These are phyloP conservation scores for Fusarium metavorans DNA, from an alignment of 2,329 filamentous ascomycete genomes.

Conservation along the genomic window DNA sequence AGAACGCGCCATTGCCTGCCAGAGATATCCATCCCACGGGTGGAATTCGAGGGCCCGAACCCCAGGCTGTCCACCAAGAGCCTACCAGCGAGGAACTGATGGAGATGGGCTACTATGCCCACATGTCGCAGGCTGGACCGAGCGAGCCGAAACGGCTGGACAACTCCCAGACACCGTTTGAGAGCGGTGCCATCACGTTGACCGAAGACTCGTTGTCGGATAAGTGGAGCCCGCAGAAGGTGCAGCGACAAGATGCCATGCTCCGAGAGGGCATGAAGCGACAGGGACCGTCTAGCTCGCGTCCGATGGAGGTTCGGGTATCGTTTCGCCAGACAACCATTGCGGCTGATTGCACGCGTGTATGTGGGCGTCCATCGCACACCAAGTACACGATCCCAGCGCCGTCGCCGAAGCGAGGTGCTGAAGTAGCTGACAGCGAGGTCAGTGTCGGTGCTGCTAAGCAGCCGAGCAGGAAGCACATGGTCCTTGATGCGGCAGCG, in stretches of 20 bases:
- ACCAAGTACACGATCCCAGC: conserved; percentile 2
- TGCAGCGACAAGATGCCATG: conserved; percentile 19
- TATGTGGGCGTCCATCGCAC: neutral
- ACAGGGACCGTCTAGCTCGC: neutral
- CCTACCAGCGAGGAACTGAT: conserved; percentile 64
- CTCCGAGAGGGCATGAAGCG: neutral
- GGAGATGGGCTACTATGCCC: conserved; percentile 25
- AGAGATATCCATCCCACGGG: neutral
- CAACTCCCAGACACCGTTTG: neutral
- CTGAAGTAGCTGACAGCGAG: neutral
- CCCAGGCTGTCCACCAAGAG: conserved; percentile 49
- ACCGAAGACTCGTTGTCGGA: conserved; percentile 14
- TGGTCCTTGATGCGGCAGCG: conserved; percentile 14
- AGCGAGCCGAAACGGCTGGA: neutral
- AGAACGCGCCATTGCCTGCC: neutral
- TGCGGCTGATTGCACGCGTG: neutral
- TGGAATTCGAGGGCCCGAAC: neutral
- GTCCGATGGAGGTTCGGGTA: neutral
- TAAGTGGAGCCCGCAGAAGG: conserved; percentile 35
- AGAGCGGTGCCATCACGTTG: neutral
- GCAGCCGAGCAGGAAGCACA: conserved; percentile 12
- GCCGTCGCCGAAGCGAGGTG: neutral
- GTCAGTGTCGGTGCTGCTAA: neutral
- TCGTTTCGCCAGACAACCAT: conserved; percentile 4
- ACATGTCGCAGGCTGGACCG: neutral